Evolutionary conservation across 495 filamentous ascomycete species (phyloP).

Genomic region (Penicillium antarcticum): DNA sequence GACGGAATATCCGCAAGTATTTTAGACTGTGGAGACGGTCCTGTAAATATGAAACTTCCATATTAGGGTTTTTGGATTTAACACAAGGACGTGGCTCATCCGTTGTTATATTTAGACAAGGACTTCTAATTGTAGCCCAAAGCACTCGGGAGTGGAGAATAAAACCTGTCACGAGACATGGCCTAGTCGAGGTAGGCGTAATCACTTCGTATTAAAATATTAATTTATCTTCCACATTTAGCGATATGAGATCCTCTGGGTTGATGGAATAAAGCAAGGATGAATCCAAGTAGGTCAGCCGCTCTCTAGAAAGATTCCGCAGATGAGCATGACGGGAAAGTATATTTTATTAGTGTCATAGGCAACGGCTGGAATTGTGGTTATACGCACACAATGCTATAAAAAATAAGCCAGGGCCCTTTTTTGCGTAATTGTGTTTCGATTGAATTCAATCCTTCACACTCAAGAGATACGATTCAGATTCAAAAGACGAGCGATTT

Average conservation of each 20-base stretch:
- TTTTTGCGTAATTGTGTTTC: slow-evolving; percentile 42
- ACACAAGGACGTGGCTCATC: neutral
- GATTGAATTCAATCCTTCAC: slow-evolving; percentile 22
- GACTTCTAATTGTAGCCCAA: slow-evolving; percentile 11
- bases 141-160: slow-evolving; percentile 15
- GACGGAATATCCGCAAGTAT: neutral
- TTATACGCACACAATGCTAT: slow-evolving; percentile 18
- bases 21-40: neutral
- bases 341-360: neutral
- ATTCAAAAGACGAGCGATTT: slow-evolving; percentile 22
- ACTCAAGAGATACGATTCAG: slow-evolving; percentile 13
- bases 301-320: slow-evolving; percentile 17
- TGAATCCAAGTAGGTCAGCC: slow-evolving; percentile 18
- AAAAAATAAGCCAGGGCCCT: slow-evolving; percentile 32
- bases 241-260: slow-evolving; percentile 17
- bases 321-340: slow-evolving; percentile 14
- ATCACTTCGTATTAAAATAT: slow-evolving; percentile 21
- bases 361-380: neutral
- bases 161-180: slow-evolving; percentile 11
- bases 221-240: slow-evolving; percentile 22
- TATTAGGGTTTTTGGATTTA: neutral
- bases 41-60: neutral
- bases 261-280: slow-evolving; percentile 14
- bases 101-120: neutral
- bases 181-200: neutral